These are phyloP conservation scores for Trichoderma virens DNA, from an alignment of 495 filamentous ascomycete genomes.

Conservation along the genomic window DNA sequence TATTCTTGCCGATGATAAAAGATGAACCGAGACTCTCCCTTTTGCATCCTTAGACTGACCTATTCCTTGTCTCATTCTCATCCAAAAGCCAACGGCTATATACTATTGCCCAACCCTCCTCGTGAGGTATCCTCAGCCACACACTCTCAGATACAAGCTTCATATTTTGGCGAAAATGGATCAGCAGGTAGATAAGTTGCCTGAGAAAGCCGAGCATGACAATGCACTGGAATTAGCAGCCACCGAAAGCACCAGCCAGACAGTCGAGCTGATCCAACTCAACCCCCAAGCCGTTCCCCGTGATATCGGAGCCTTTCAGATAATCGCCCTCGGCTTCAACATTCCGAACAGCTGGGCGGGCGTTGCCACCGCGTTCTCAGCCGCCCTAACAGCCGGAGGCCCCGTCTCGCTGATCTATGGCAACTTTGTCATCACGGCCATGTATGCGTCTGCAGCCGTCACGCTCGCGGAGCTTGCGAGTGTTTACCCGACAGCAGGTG, in stretches of 20 bases:
- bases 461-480: conserved; percentile 2
- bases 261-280: background rate
- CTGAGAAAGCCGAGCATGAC: background rate
- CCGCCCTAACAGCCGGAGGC: background rate
- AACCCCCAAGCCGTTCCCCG: background rate
- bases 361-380: background rate
- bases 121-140: background rate
- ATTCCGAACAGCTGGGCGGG: background rate
- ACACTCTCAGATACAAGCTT: too few species aligned
- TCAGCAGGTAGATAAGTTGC: background rate
- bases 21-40: background rate
- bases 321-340: conserved; percentile 4
- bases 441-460: background rate
- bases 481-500: background rate
- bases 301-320: background rate
- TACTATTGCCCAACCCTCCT: too few species aligned
- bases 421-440: background rate
- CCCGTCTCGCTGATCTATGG: background rate
- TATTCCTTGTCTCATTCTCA: background rate
- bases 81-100: too few species aligned
- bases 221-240: background rate
- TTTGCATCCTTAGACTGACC: background rate
- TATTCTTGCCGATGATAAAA: background rate
- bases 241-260: background rate
- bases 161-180: background rate